phyloP scores from a whole-genome alignment of 208 protist genomes.

The Crithidia bombi region DNA sequence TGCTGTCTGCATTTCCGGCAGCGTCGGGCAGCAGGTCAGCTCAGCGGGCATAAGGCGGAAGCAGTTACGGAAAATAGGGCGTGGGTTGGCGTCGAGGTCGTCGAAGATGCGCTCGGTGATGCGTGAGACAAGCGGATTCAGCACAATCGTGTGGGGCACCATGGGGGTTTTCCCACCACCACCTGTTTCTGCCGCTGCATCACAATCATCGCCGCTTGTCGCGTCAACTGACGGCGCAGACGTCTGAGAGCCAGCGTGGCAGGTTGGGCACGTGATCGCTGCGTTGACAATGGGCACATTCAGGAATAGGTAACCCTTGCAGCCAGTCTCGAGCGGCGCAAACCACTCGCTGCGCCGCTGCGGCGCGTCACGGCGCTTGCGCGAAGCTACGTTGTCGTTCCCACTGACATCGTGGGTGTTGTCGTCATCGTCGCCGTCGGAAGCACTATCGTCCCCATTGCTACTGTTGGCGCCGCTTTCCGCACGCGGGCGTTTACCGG shows the following conservation, averaged over 20 bases:
- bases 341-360: slow-evolving; percentile 49
- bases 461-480: slow-evolving; percentile 3
- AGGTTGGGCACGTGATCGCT: slow-evolving; percentile 36
- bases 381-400: neutral
- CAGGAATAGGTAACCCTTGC: slow-evolving; percentile 73
- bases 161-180: slow-evolving; percentile 1
- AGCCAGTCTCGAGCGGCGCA: slow-evolving; percentile 58
- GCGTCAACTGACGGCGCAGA: neutral
- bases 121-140: slow-evolving; percentile 76
- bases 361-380: slow-evolving; percentile 7
- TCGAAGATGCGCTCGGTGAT: slow-evolving; percentile 79
- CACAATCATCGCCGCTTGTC: neutral
- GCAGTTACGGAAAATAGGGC: slow-evolving; percentile 74
- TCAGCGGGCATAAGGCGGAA: slow-evolving; percentile 83
- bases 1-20: slow-evolving; percentile 70
- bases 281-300: slow-evolving; percentile 47
- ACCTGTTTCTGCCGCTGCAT: neutral
- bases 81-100: slow-evolving; percentile 56
- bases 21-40: slow-evolving; percentile 84
- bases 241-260: slow-evolving; percentile 16
- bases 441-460: slow-evolving; percentile 2
- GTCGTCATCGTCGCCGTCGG: slow-evolving; percentile 23
- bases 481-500: slow-evolving; percentile 14
- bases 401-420: slow-evolving; percentile 20
- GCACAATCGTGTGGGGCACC: slow-evolving; percentile 62